Conservation (phyloP, 192 early-diverging fungal species). For the Lunasporangiospora selenospora region DNA sequence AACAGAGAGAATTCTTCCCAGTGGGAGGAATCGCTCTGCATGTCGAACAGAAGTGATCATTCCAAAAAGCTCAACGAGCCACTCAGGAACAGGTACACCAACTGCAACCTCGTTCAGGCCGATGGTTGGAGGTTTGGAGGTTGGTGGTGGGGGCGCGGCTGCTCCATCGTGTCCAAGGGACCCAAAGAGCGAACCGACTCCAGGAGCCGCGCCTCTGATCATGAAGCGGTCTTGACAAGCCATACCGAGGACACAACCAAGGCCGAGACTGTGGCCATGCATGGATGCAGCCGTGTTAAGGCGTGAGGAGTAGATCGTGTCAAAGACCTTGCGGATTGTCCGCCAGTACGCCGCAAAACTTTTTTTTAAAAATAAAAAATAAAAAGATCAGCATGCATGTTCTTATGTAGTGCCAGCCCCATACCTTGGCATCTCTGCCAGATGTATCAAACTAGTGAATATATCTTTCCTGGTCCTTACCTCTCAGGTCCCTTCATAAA, state of each 20-base stretch:
- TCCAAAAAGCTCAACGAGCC: slow-evolving; percentile 32
- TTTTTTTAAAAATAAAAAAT: background rate
- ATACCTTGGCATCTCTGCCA: too few relatives aligned
- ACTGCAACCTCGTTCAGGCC: slow-evolving; percentile 42
- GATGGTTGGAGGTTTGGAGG: slow-evolving; percentile 35
- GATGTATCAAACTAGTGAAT: too few relatives aligned
- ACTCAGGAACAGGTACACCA: slow-evolving; percentile 40
- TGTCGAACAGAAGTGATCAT: slow-evolving; percentile 34
- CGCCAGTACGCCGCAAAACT: slow-evolving; percentile 41
- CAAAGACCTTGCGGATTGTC: slow-evolving; percentile 32
- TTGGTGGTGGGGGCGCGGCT: too few relatives aligned
- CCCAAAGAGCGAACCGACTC: too few relatives aligned
- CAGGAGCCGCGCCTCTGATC: slow-evolving; percentile 13
- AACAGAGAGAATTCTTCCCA: slow-evolving; percentile 36
- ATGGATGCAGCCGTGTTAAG: slow-evolving; percentile 45
- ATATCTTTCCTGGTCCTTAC: slow-evolving; percentile 1
- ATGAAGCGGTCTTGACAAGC: slow-evolving; percentile 46
- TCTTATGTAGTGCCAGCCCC: too few relatives aligned
- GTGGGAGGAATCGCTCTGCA: slow-evolving; percentile 35
- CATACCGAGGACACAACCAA: slow-evolving; percentile 44
- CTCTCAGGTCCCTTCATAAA: slow-evolving; percentile 45
- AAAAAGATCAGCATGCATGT: too few relatives aligned
- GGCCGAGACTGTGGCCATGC: slow-evolving; percentile 40
- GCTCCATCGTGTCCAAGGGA: too few relatives aligned
- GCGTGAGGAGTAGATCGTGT: slow-evolving; percentile 34